Evolutionary conservation across 495 filamentous ascomycete genomes (phyloP), one percentile per base, ranked within the genome.

Genomic region (Hypoxylon lenormandii): DNA sequence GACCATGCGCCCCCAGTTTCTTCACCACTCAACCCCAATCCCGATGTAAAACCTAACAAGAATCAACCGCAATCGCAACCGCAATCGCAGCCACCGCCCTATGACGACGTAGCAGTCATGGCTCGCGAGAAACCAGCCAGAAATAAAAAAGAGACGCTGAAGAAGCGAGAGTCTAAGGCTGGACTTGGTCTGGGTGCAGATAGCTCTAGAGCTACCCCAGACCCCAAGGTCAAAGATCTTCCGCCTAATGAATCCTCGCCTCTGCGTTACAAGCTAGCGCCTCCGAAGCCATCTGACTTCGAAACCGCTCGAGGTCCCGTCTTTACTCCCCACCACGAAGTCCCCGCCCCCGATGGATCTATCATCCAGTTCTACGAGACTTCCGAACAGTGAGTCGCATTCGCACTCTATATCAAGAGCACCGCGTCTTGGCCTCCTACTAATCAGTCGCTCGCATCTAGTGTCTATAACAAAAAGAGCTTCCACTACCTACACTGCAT

Each of bases 401-500:
- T 70, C 80, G 12, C 77, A 21, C 80, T 70, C 80, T 11, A 72
- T 72, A 56, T 75, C 77, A 22, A 42, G 12, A n/a, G 13, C 10
- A 62, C 79, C 76, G 21, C 53, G 76, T 33, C 30, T 33, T 33
- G 6, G 42, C 56, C 80, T 13, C 65, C 78, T 50, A 77, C 80
- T 55, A 77, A 84, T 11, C 30, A 33, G 4, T 33, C 30, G 30
- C 57, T 74, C 77, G 2, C 26, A 18, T 42, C n/a, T 28, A 92
- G 90, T 76, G 91, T 95, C 42, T 91, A 88, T 65, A 97, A 97
- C 70, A 94, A 95, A 74, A 93, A 93, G 78, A 91, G 88, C 42
- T 98, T 91, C 68, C 90, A 92, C 37, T 99, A 98, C 76, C 91
- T 85, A 37, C 92, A 94, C 64, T 96, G 92, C 73, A 92, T 97